phyloP scores from a whole-genome alignment of 2,329 filamentous ascomycete genomes.

The Calcarisporium arbuscula region DNA sequence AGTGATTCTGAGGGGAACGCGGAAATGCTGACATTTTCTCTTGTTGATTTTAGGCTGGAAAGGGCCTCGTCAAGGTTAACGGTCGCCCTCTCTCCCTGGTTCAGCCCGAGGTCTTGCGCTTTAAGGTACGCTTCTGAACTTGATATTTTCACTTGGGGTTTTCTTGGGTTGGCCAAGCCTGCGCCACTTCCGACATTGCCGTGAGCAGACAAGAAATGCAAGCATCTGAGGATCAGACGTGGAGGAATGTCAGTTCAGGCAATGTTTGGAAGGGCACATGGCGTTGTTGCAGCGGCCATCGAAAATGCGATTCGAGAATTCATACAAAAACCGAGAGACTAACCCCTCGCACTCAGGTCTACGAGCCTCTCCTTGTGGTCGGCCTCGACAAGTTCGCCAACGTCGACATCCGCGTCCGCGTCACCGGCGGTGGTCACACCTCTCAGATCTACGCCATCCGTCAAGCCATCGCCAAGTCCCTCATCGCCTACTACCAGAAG shows the following conservation, averaged over 20 bases:
- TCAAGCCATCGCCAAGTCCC: slow-evolving; percentile 89
- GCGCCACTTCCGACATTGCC: too few species aligned
- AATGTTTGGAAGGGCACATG: too few species aligned
- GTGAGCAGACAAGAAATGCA: too few species aligned
- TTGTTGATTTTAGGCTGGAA: slow-evolving; percentile 30
- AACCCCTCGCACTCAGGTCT: slow-evolving; percentile 54
- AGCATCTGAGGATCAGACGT: too few species aligned
- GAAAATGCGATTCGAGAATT: background rate
- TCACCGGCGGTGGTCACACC: slow-evolving; percentile 94
- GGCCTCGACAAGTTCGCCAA: slow-evolving; percentile 95
- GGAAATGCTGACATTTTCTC: slow-evolving; percentile 24
- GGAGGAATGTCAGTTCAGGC: too few species aligned
- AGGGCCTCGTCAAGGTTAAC: slow-evolving; percentile 96
- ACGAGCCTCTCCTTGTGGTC: slow-evolving; percentile 96
- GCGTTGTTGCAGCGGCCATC: too few species aligned
- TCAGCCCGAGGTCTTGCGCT: slow-evolving; percentile 93
- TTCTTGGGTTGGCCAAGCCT: too few species aligned
- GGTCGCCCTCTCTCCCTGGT: slow-evolving; percentile 90
- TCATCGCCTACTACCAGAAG: slow-evolving; percentile 92
- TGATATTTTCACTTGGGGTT: background rate
- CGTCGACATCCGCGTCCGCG: slow-evolving; percentile 96
- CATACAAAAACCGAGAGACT: slow-evolving; percentile 12
- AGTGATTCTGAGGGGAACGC: background rate
- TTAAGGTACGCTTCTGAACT: slow-evolving; percentile 64
- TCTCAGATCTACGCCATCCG: slow-evolving; percentile 98